Conservation (phyloP, 345 rosid species). For the Arabidopsis thaliana region TAIR10.1 NC_003070.9:24007001-24007500, state of each 20-base stretch:
- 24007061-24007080: constrained; percentile 7
- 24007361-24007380: background rate
- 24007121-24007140: no score
- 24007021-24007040: constrained; percentile 1
- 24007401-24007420: background rate
- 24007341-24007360: background rate
- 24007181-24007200: constrained; percentile 35
- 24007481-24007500: constrained; percentile 18
- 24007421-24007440: constrained; percentile 86
- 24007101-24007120: constrained; percentile 2
- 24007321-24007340: background rate
- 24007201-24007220: constrained; percentile 15
- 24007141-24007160: constrained; percentile 28
- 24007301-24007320: constrained; percentile 85
- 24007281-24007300: constrained; percentile 83
- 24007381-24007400: constrained; percentile 4
- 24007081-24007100: constrained; percentile 10
- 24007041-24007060: constrained; percentile 36
- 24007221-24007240: background rate
- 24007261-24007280: constrained; percentile 33
- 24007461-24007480: constrained; percentile 57
- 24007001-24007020: constrained; percentile 35
- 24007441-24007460: constrained; percentile 83
- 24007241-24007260: constrained; percentile 3
- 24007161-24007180: constrained; percentile 44